Evolutionary conservation across 305 asterid genomes (phyloP), one percentile per base, ranked within the genome.

Genomic region (Fraxinus greggii): DNA sequence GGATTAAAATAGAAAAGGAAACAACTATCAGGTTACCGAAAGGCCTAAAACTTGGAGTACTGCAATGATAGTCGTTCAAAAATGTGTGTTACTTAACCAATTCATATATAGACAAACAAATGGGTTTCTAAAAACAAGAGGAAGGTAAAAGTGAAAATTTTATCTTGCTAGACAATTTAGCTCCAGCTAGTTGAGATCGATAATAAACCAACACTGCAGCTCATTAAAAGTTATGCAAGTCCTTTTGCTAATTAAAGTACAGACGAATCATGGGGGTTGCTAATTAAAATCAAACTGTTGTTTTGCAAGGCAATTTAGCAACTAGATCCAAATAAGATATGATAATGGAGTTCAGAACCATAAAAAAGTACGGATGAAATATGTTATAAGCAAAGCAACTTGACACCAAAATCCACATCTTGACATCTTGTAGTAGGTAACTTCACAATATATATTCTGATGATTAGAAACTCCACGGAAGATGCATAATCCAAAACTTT

Each of bases 341-440:
- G 75, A 70, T 70, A 26, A 38, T 45, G 45, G 73, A 83, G 36
- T 32, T 56, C 23, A 61, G 42, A 82, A 19, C 35, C 45, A 72
- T 8, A 83, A 26, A 42, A 24, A 63, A 31, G n/a, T 10, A 17
- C 32, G 61, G 77, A 29, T 31, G 35, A n/a, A 29, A 72, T 24
- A 54, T 15, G 29, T 67, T 48, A 17, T 81, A 12, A 23, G 70
- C 29, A 63, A 75, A 29, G 78, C 79, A 28, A 9, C 42, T 48
- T 38, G 26, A 80, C 74, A 74, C 80, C 72, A 84, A 77, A 69
- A 80, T 40, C 76, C 51, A 51, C 54, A 70, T 54, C 40, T 82
- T 4, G 76, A 51, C 42, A 59, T 54, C 33, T 82, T 10, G 76
- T 2, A 3, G 23, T 29, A 13, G 67, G 3, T 26, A 77, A 63